These are phyloP conservation scores for Talaromyces amestolkiae DNA, from an alignment of 2,329 filamentous ascomycete species.

Conservation along the genomic window DNA sequence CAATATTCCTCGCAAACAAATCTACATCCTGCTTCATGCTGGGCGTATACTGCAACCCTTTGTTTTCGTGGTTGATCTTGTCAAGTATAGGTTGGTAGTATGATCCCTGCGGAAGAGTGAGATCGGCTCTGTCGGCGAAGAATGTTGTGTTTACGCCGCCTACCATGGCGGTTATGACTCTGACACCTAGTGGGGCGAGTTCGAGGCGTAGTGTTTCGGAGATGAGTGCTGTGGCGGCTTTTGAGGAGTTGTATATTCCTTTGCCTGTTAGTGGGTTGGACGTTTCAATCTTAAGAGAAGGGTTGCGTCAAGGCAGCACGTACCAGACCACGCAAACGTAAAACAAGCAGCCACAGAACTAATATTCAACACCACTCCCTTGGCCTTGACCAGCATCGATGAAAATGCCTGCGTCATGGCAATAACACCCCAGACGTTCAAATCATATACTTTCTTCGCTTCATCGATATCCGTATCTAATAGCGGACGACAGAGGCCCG, in stretches of 20 bases:
- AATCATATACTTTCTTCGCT: conserved; percentile 33
- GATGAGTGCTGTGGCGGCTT: conserved; percentile 17
- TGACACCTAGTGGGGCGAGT: conserved; percentile 21
- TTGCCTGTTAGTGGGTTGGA: not conserved
- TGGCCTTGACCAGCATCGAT: conserved; percentile 27
- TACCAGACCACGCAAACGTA: conserved; percentile 28
- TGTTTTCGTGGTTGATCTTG: not conserved
- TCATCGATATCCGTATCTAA: conserved; percentile 30
- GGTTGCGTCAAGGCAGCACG: conserved; percentile 8
- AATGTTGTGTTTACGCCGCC: conserved; percentile 6
- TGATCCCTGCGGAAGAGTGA: not conserved
- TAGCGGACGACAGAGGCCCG: conserved; percentile 27
- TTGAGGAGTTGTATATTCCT: conserved; percentile 29
- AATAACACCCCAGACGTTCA: conserved; percentile 34
- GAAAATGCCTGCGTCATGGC: conserved; percentile 35
- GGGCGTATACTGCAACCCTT: not conserved
- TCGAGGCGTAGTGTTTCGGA: conserved; percentile 34
- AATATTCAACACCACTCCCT: conserved; percentile 40
- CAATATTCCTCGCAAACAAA: not conserved
- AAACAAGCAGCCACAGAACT: conserved; percentile 31
- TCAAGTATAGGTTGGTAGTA: not conserved
- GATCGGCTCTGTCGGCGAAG: not conserved
- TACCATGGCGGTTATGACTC: conserved; percentile 6
- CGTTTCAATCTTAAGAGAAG: not conserved
- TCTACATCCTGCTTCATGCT: not conserved